Evolutionary conservation across 768 basidiomycete species (phyloP).

Genomic region (Tricholoma sp.): DNA sequence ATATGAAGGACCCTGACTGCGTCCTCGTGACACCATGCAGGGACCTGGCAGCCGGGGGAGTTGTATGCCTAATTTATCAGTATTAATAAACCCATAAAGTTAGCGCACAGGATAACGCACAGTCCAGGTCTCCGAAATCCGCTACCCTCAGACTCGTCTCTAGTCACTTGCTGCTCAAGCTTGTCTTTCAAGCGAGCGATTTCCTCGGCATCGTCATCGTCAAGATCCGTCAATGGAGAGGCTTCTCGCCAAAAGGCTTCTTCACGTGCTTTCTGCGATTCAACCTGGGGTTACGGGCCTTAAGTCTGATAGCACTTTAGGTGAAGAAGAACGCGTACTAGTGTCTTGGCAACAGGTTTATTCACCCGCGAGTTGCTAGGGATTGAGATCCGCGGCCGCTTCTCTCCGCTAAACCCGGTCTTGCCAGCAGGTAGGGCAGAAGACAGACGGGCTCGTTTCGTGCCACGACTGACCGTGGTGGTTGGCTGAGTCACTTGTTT

Average conservation of each 20-base stretch:
- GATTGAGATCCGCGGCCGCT: slow-evolving; percentile 21
- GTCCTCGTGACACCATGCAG: slow-evolving; percentile 28
- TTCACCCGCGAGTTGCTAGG: slow-evolving; percentile 6
- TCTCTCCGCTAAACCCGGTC: slow-evolving; percentile 8
- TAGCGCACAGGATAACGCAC: background rate
- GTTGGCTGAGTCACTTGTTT: slow-evolving; percentile 28
- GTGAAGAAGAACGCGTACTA: slow-evolving; percentile 25
- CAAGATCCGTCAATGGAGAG: slow-evolving; percentile 30
- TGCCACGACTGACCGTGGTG: slow-evolving; percentile 15
- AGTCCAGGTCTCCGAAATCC: slow-evolving; percentile 5
- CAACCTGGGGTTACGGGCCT: slow-evolving; percentile 21
- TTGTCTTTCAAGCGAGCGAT: slow-evolving; percentile 20
- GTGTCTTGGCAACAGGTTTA: slow-evolving; percentile 29
- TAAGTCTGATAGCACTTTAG: background rate
- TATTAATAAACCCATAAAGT: background rate
- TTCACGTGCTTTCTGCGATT: slow-evolving; percentile 21
- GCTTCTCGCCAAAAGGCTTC: slow-evolving; percentile 18
- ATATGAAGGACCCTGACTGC: slow-evolving; percentile 44
- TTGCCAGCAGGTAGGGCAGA: slow-evolving; percentile 2
- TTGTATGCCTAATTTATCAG: slow-evolving; percentile 2
- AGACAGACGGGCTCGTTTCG: slow-evolving; percentile 19
- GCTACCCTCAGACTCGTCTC: background rate
- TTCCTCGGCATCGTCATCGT: slow-evolving; percentile 26
- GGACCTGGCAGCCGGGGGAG: slow-evolving; percentile 4
- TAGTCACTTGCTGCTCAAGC: slow-evolving; percentile 16